Percentiles rank a stretch among this genome's conserved stretches.
These are phyloP conservation scores for Bipolaris oryzae DNA, from an alignment of 2,329 filamentous ascomycete species.

Conservation along the genomic window DNA sequence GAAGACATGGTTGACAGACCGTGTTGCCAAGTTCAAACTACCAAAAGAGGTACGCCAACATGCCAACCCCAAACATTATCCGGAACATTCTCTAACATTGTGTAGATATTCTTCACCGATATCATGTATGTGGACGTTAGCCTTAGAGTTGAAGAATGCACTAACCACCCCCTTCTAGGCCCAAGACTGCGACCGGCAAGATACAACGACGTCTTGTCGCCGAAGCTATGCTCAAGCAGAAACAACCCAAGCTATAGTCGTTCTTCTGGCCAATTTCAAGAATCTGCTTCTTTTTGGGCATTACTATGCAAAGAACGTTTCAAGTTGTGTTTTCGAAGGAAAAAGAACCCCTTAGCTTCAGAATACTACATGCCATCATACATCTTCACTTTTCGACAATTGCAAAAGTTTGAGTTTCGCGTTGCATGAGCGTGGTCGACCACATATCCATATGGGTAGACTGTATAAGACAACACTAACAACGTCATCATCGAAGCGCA, in stretches of 20 bases:
- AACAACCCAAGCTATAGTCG: conserved; percentile 59
- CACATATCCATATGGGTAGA: conserved; percentile 16
- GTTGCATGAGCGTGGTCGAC: conserved; percentile 7
- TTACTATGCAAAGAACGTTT: background rate
- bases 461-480: conserved; percentile 11
- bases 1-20: conserved; percentile 70
- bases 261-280: conserved; percentile 2
- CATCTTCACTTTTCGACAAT: conserved; percentile 2
- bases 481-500: conserved; percentile 2
- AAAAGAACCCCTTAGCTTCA: background rate
- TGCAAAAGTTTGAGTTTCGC: conserved; percentile 10
- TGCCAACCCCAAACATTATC: conserved; percentile 11
- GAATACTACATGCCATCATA: conserved; percentile 10
- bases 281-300: conserved; percentile 7
- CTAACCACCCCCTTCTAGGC: conserved; percentile 42
- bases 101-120: conserved; percentile 77
- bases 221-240: conserved; percentile 79
- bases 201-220: conserved; percentile 86
- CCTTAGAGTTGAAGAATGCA: conserved; percentile 3
- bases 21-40: conserved; percentile 81
- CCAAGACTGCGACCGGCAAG: conserved; percentile 91
- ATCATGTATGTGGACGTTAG: conserved; percentile 60
- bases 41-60: conserved; percentile 71
- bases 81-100: conserved; percentile 27
- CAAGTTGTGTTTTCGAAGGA: background rate